A percentile compares a stretch with the other conserved stretches of the same genome.
Conservation (phyloP, 352 stramenopile species). For the Lagenidium giganteum region DNA sequence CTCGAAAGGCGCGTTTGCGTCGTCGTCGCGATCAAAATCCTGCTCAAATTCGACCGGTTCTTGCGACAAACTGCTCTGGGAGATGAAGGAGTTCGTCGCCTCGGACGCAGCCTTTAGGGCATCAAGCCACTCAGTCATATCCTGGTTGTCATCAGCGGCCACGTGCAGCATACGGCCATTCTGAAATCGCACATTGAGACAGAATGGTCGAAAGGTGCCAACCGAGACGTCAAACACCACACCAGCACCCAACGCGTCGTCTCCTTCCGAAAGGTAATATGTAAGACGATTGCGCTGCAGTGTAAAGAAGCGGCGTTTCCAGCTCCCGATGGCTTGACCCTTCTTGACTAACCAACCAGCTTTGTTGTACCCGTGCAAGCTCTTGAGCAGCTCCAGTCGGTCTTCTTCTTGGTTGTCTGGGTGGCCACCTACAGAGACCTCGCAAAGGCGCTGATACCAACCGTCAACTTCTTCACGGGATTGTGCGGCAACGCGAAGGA, state of each 20-base stretch:
- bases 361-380: background rate
- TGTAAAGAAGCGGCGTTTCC: conserved; percentile 79
- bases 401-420: background rate
- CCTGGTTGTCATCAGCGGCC: conserved; percentile 43
- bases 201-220: conserved; percentile 53
- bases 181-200: conserved; percentile 65
- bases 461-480: conserved; percentile 33
- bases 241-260: conserved; percentile 47
- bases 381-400: too few relatives aligned
- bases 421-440: conserved; percentile 1
- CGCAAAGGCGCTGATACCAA: conserved; percentile 30
- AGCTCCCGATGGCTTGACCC: conserved; percentile 78
- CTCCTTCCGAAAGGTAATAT: conserved; percentile 39
- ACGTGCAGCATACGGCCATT: conserved; percentile 66
- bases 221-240: conserved; percentile 62
- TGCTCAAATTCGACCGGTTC: conserved; percentile 26
- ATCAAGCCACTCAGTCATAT: conserved; percentile 51
- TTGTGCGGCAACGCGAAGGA: conserved; percentile 42
- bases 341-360: conserved; percentile 77
- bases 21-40: conserved; percentile 43
- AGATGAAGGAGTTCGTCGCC: conserved; percentile 55
- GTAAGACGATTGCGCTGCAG: conserved; percentile 55
- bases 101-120: conserved; percentile 51
- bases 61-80: conserved; percentile 24
- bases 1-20: conserved; percentile 5